Base-by-base conservation (phyloP, 2,329 filamentous ascomycete species). In the Stemphylium lycopersici region DNA sequence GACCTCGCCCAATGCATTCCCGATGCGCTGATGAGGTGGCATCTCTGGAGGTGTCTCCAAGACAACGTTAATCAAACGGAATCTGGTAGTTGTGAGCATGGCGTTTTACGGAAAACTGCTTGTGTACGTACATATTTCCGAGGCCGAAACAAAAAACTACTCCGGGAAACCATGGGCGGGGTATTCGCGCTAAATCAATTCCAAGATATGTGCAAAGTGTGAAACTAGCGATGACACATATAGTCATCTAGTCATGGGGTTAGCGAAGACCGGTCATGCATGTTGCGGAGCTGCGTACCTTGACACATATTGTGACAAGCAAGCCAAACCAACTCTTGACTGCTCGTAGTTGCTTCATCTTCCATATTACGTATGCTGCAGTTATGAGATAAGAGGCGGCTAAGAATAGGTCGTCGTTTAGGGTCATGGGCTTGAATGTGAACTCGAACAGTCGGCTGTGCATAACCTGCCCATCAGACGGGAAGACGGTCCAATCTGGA, bases 171-270 rank as follows among this genome's bases (percentile, higher is more conserved):
- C 86, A 86, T 47, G 87, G 87, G 56, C 87, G 82, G 2, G 90
- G 90, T 44, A 93, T 88, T 60, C 85, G 86, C 8, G 88, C 90
- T 13, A 93, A 77, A 66, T 93, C 88, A 65, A 93, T 84, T 58
- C 88, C 87, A 59, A 91, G 82, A 40, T 91, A 81, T 31, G 89
- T 89, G 68, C 90, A 93, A 33, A 93, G 80, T 0, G 90, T 91
- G 67, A 93, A 90, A 72, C 89, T 92, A 3, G 89, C 90, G 75
- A 90, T 81, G 65, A 92, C 87, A 13, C 89, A 90, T 31, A 90
- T 83, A 3, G 83, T 77, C 61, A 90, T 87, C 76, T 79, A 47
- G 13, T 34, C 13, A 3, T 20, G 13, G 15, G 29, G 15, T 72
- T 45, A 72, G 58, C 42, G 20, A 55, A 18, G 29, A 20, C 6